These are phyloP conservation scores for Aureobasidium sp. DNA, from an alignment of 2,329 filamentous ascomycete species.

Conservation along the genomic window DNA sequence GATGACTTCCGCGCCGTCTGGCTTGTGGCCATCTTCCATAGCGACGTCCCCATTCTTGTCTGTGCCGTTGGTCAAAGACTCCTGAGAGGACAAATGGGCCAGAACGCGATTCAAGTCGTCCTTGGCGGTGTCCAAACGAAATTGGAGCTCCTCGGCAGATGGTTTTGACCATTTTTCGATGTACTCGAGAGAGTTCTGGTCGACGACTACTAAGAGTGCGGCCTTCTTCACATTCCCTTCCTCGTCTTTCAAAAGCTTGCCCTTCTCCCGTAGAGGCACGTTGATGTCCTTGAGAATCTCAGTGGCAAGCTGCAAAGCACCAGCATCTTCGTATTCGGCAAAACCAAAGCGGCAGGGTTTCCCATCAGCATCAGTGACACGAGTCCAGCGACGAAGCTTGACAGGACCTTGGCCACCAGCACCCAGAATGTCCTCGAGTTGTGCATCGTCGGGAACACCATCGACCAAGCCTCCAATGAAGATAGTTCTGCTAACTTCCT, in stretches of 20 bases:
- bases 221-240: conserved; percentile 31
- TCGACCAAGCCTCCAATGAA: conserved; percentile 83
- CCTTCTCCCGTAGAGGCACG: conserved; percentile 71
- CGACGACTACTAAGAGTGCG: conserved; percentile 51
- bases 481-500: conserved; percentile 86
- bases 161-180: conserved; percentile 70
- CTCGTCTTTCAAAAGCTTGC: conserved; percentile 35
- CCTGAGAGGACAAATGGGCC: conserved; percentile 26
- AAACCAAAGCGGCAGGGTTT: conserved; percentile 88
- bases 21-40: conserved; percentile 57
- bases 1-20: conserved; percentile 70
- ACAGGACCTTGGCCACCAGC: conserved; percentile 55
- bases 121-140: conserved; percentile 63
- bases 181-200: conserved; percentile 75
- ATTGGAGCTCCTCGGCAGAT: conserved; percentile 53
- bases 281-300: conserved; percentile 77
- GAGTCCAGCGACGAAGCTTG: conserved; percentile 72
- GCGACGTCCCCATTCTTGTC: conserved; percentile 60
- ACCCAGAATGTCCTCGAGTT: conserved; percentile 68
- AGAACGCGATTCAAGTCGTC: conserved; percentile 61
- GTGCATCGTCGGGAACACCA: conserved; percentile 67
- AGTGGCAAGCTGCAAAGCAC: conserved; percentile 77
- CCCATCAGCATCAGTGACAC: conserved; percentile 67
- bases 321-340: conserved; percentile 86
- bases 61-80: conserved; percentile 22